Conservation (phyloP, 768 basidiomycete genomes). For the Pleurotus salmoneostramineus region DNA sequence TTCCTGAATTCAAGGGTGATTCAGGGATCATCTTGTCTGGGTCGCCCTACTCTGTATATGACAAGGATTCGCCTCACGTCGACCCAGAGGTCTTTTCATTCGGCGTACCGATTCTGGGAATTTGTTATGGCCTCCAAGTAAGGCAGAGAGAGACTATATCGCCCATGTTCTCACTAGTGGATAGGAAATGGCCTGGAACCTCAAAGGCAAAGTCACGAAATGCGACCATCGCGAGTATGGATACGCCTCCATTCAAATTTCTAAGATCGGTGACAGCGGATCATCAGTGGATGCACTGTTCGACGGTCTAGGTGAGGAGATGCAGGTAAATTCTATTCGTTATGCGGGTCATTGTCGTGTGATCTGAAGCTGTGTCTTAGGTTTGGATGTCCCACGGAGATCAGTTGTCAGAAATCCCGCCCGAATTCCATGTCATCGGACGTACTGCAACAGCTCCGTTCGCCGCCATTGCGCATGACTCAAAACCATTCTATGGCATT, state of each 20-base stretch:
- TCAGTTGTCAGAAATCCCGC: slow-evolving; percentile 78
- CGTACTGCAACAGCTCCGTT: slow-evolving; percentile 84
- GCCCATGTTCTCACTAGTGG: neutral
- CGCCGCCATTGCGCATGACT: slow-evolving; percentile 89
- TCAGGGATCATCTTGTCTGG: slow-evolving; percentile 93
- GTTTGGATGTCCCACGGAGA: slow-evolving; percentile 99
- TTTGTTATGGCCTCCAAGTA: slow-evolving; percentile 96
- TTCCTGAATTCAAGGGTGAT: slow-evolving; percentile 5
- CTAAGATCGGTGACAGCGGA: slow-evolving; percentile 49
- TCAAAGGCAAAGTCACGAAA: slow-evolving; percentile 79
- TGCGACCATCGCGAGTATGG: slow-evolving; percentile 96
- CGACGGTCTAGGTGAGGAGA: slow-evolving; percentile 79
- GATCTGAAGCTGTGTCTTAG: slow-evolving; percentile 33
- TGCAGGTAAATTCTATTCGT: slow-evolving; percentile 57
- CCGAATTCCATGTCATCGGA: slow-evolving; percentile 85
- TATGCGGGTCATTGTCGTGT: slow-evolving; percentile 5
- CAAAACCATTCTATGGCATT: slow-evolving; percentile 90
- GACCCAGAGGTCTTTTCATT: slow-evolving; percentile 88
- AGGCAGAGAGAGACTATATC: slow-evolving; percentile 12
- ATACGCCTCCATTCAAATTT: slow-evolving; percentile 76
- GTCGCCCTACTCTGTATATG: slow-evolving; percentile 98
- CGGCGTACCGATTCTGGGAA: slow-evolving; percentile 90
- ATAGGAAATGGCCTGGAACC: slow-evolving; percentile 90
- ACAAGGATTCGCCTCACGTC: slow-evolving; percentile 86
- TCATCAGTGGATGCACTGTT: slow-evolving; percentile 72